phyloP scores from a whole-genome alignment of 2,329 filamentous ascomycete species.

The Fusarium robinianum region DNA sequence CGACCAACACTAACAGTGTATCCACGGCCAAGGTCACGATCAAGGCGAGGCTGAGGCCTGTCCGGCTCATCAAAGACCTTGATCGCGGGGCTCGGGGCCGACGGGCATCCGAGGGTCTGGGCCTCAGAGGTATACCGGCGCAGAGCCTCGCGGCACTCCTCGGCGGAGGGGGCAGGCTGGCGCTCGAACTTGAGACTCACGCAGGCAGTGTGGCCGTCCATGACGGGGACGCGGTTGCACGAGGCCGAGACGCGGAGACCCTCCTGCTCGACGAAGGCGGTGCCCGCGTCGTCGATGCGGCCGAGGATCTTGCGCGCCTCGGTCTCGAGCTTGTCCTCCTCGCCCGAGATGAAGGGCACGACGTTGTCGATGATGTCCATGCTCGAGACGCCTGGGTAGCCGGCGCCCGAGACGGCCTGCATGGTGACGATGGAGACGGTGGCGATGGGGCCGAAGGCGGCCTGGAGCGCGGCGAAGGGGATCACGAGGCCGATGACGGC shows the following conservation, averaged over 20 bases:
- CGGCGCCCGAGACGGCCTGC: constrained; percentile 92
- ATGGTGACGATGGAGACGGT: constrained; percentile 81
- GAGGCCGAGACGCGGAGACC: constrained; percentile 79
- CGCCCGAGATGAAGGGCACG: constrained; percentile 88
- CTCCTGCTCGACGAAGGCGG: constrained; percentile 76
- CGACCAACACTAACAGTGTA: constrained; percentile 92
- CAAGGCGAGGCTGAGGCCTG: constrained; percentile 87
- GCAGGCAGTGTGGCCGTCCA: constrained; percentile 95
- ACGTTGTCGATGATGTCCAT: constrained; percentile 98
- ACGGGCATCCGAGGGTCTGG: constrained; percentile 81
- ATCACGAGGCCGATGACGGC: constrained; percentile 96
- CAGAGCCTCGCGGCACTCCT: constrained; percentile 78
- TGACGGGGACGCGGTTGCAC: constrained; percentile 92
- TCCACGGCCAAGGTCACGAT: constrained; percentile 81
- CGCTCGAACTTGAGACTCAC: constrained; percentile 83
- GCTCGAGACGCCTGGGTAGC: constrained; percentile 84
- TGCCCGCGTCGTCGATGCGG: constrained; percentile 68
- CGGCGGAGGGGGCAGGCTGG: constrained; percentile 72
- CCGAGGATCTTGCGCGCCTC: constrained; percentile 96
- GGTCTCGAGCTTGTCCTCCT: constrained; percentile 95
- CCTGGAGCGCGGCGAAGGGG: constrained; percentile 87
- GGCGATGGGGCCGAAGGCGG: constrained; percentile 82
- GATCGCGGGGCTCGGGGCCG: constrained; percentile 81
- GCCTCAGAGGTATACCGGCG: constrained; percentile 81
- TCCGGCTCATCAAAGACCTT: constrained; percentile 88